Evolutionary conservation across 768 basidiomycete species (phyloP).

Genomic region (Phaeotremella fagi): DNA sequence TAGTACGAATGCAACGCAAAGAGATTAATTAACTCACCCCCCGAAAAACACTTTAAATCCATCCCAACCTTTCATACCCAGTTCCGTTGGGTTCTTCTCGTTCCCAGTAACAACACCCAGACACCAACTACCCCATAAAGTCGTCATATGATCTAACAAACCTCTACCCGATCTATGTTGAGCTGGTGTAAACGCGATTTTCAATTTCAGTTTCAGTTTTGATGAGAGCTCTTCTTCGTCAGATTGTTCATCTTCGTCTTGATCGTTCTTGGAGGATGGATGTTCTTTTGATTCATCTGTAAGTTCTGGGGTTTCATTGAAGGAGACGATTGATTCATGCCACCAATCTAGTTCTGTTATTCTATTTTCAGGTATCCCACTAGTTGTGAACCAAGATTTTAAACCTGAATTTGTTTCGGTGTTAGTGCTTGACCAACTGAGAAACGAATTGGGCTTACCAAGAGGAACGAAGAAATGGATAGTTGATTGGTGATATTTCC

Average conservation of each 20-base stretch:
- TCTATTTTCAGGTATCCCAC: conserved; percentile 31
- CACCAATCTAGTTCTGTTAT: conserved; percentile 47
- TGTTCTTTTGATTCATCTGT: too few species aligned
- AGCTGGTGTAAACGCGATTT: conserved; percentile 45
- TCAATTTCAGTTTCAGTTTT: conserved; percentile 23
- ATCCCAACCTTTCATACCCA: conserved; percentile 36
- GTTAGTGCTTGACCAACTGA: neutral
- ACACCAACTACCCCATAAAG: conserved; percentile 46
- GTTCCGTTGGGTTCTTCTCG: conserved; percentile 2
- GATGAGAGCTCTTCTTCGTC: neutral
- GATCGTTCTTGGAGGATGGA: neutral
- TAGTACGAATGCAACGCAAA: neutral
- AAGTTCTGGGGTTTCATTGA: conserved; percentile 10
- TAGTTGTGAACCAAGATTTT: conserved; percentile 42
- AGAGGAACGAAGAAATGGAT: conserved; percentile 47
- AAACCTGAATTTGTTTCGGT: conserved; percentile 22
- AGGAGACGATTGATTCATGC: conserved; percentile 35
- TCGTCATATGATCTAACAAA: conserved; percentile 46
- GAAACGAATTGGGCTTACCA: conserved; percentile 14
- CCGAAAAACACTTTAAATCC: conserved; percentile 45
- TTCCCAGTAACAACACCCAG: conserved; percentile 36
- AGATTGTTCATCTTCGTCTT: neutral
- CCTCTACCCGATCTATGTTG: conserved; percentile 47
- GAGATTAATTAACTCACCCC: conserved; percentile 30
- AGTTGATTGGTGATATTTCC: conserved; percentile 35